Conservation (phyloP, 192 early-diverging fungal species). For the Umbelopsis isabellina region DNA sequence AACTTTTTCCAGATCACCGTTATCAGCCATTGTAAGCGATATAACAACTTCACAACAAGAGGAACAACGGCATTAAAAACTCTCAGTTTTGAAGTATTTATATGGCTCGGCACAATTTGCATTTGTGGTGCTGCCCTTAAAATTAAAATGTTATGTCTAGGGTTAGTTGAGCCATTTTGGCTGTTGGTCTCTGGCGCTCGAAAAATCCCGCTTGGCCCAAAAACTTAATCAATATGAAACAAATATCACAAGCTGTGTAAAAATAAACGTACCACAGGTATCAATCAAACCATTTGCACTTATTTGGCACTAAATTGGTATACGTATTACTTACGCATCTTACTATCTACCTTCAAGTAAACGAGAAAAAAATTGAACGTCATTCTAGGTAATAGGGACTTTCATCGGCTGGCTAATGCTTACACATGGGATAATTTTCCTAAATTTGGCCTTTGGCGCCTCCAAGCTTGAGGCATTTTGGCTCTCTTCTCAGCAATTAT, state of each 20-base stretch:
- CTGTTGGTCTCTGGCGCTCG: background rate
- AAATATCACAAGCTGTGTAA: too few relatives aligned
- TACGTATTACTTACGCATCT: too few relatives aligned
- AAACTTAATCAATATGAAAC: too few relatives aligned
- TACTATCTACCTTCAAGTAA: too few relatives aligned
- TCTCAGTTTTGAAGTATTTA: background rate
- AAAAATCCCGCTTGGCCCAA: background rate
- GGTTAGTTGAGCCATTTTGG: conserved; percentile 10
- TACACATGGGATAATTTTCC: background rate
- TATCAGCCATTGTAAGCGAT: background rate
- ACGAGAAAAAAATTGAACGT: too few relatives aligned
- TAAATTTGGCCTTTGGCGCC: background rate
- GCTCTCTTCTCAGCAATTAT: background rate
- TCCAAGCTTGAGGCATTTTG: conserved; percentile 9
- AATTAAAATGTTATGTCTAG: too few relatives aligned
- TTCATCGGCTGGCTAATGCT: background rate
- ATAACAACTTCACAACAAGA: background rate
- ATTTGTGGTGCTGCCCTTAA: too few relatives aligned
- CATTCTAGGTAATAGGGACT: too few relatives aligned
- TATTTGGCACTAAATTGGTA: too few relatives aligned
- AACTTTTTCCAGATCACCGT: background rate
- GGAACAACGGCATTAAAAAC: background rate
- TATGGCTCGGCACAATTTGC: background rate
- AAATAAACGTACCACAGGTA: too few relatives aligned
- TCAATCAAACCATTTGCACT: too few relatives aligned